Conservation (phyloP, 192 early-diverging fungal species). For the Coemansia interrupta region DNA sequence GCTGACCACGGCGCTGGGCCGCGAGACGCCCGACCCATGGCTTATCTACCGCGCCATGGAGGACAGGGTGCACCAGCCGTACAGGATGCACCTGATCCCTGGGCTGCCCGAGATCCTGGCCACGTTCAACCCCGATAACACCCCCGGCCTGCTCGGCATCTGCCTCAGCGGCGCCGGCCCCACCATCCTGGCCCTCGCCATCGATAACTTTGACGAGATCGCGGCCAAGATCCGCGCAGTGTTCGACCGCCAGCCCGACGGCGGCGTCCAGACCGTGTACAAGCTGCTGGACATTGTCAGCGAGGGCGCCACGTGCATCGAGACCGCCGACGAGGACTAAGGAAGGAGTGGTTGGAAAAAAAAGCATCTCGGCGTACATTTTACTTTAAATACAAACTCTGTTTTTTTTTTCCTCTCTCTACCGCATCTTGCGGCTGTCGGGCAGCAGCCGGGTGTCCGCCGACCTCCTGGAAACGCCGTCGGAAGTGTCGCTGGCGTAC, state of each 20-base stretch:
- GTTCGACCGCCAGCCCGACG: conserved; percentile 39
- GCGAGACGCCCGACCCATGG: conserved; percentile 66
- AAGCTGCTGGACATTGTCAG: conserved; percentile 50
- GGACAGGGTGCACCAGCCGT: conserved; percentile 95
- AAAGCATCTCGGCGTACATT: too few relatives aligned
- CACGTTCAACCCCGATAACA: conserved; percentile 65
- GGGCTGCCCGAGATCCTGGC: conserved; percentile 84
- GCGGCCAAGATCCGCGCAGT: conserved; percentile 53
- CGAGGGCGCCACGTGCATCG: conserved; percentile 41
- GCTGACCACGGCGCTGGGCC: conserved; percentile 76
- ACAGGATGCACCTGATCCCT: conserved; percentile 90
- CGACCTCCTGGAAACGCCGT: background rate
- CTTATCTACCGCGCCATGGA: conserved; percentile 90
- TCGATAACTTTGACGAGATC: conserved; percentile 79
- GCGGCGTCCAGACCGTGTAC: conserved; percentile 37
- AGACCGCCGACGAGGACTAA: conserved; percentile 3
- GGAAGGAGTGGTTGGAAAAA: too few relatives aligned
- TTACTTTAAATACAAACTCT: too few relatives aligned
- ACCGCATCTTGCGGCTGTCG: too few relatives aligned
- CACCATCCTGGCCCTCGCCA: conserved; percentile 87
- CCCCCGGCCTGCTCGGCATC: conserved; percentile 84
- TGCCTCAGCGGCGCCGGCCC: conserved; percentile 96
- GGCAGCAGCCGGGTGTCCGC: too few relatives aligned
- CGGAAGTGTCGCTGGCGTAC: too few relatives aligned
- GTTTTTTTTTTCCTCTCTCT: too few relatives aligned